Base-by-base conservation (phyloP, 495 filamentous ascomycete genomes). In the Choiromyces venosus region DNA sequence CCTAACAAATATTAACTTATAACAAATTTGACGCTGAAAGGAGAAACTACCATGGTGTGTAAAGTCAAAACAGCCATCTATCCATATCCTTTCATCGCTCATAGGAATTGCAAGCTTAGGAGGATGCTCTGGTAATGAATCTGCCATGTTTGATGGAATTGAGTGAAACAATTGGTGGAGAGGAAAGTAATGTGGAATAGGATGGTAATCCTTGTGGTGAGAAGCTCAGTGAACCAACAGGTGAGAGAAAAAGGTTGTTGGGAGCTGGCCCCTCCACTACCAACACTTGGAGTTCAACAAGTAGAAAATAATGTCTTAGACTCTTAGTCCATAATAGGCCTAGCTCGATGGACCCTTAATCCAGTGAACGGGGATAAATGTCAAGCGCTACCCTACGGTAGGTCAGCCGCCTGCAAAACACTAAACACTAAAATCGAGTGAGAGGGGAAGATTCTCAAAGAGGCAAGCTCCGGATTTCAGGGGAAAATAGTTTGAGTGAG, bases 41-140 rank as follows among this genome's bases (percentile, higher is more conserved):
- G 42, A 36, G 72, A 37, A 68, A 84, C 74, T 83, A 93, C 92
- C 95, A 79, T 99, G 95, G 82, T 99, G 95, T 83, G 91, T 93
- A 83, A 99, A 99, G 84, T 99, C 95, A 83, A 96, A 99, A 84
- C 95, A 99, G 69, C 95, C 95, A 84, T 99, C 95, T 29, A 98
- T 90, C 95, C 95, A 99, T 75, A 98, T 91, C 42, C 92, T 89
- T 72, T 90, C 88, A 42, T 96, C 88, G 35, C 70, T 52, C 73
- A 81, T 76, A 14, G 79, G 79, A 70, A 81, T 79, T 29, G 78
- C 40, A 19, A 35, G 36, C 25, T 46, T 61, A 10, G 78, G 78
- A 29, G 75, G 79, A 67, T 78, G 72, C 29, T 80, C 70, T 29
- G 78, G 71, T 33, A 77, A 66, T 16, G 78, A 44, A 69, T 79